Evolutionary conservation across 805 yeast species (phyloP), one percentile per base, ranked within the genome.

Genomic region (Candida khao-thaluensis): DNA sequence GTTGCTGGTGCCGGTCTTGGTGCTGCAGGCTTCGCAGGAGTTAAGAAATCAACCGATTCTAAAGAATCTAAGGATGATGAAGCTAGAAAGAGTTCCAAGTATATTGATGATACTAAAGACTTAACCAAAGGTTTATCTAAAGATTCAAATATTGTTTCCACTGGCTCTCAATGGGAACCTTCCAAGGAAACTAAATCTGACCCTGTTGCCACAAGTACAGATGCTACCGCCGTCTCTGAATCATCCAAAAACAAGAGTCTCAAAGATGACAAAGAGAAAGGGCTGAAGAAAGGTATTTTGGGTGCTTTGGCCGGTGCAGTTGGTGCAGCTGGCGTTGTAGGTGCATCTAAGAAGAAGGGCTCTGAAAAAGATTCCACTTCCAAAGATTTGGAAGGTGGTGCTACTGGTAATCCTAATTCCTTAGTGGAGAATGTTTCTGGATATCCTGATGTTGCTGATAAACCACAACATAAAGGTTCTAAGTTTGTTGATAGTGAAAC

Each of bases 261-360:
- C 26, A 23, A 7, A 6, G 8, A 20, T 6, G 30, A 28, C 3
- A 28, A 15, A 16, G 17, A 15, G 3, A 28, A 28, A n/a, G 17
- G 17, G 7, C 5, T 4, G 23, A 17, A 11, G 3, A 29, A n/a
- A 29, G 32, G 32, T 12, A 3, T 29, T 17, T 17, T 29, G 11
- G 48, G 44, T 17, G 33, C 41, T 23, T 22, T 35, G 2, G 47
- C 47, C 10, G 44, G 43, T 20, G 45, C 30, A 4, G 28, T 24
- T 18, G 36, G 20, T 21, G 32, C 30, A 23, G 30, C 35, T 24
- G 22, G 17, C 18, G 22, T 8, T 32, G 23, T 32, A 14, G 37
- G 37, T 31, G 21, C n/a, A n/a, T n/a, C n/a, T n/a, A n/a, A n/a
- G n/a, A n/a, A n/a, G n/a, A n/a, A n/a, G n/a, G n/a, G n/a, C n/a